These are phyloP conservation scores for Neckera pumila DNA, from an alignment of 225 moss, liverwort and hornwort species.

Conservation along the genomic window DNA sequence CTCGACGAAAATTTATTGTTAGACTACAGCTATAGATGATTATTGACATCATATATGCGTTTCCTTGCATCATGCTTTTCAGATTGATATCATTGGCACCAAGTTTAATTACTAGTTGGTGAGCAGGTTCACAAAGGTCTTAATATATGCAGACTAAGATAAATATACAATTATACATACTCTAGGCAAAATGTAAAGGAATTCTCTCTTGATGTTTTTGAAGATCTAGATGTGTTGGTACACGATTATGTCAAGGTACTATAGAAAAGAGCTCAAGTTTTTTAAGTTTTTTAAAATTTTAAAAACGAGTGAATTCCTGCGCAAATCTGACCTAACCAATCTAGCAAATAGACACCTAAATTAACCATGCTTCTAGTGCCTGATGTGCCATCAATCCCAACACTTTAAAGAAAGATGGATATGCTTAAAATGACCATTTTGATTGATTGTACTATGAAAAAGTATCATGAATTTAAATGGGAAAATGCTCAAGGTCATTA, in stretches of 20 bases:
- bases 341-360: not conserved
- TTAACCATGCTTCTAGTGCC: not conserved
- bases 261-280: not conserved
- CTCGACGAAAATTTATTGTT: not conserved
- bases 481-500: not conserved
- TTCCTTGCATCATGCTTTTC: not conserved
- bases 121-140: not conserved
- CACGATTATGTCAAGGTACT: not conserved
- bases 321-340: not conserved
- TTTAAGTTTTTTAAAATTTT: not conserved
- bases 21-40: not conserved
- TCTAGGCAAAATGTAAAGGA: not conserved
- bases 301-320: not conserved
- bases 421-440: not conserved
- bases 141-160: not conserved
- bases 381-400: not conserved
- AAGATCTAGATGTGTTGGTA: not conserved
- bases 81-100: not conserved
- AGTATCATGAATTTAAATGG: not conserved
- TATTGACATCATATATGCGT: not conserved
- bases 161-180: not conserved
- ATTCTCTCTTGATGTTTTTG: not conserved
- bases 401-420: not conserved
- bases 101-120: not conserved
- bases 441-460: not conserved